These are phyloP conservation scores for Coemansia biformis DNA, from an alignment of 192 early-diverging fungal genomes.

Conservation along the genomic window DNA sequence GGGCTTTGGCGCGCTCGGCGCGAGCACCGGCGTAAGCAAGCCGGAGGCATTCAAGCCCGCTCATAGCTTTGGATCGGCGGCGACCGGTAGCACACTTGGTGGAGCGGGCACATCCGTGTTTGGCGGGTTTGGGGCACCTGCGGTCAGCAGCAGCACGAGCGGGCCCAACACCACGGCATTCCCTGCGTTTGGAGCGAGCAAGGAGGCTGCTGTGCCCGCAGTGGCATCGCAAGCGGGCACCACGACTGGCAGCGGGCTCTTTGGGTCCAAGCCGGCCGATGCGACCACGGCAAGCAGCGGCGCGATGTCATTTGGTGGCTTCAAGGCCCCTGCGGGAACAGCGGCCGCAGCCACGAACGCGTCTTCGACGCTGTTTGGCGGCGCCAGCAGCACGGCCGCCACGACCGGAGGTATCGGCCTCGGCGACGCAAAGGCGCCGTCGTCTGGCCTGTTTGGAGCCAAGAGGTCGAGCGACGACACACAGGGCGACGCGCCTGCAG, in stretches of 20 bases:
- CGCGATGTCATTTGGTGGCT: constrained; percentile 12
- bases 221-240: no score
- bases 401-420: neutral
- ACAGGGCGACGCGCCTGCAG: no score
- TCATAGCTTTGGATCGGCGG: no score
- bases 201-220: neutral
- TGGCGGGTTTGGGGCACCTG: no score
- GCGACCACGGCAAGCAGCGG: constrained; percentile 1
- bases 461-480: constrained; percentile 20
- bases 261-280: constrained; percentile 9
- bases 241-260: neutral
- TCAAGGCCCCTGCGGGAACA: constrained; percentile 4
- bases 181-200: no score
- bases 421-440: constrained; percentile 3
- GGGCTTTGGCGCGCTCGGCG: neutral
- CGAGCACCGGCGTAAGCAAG: constrained; percentile 13
- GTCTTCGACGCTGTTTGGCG: neutral
- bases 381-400: no score
- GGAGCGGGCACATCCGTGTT: no score
- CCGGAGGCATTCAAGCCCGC: constrained; percentile 12
- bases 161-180: no score
- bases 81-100: no score
- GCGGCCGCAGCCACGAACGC: constrained; percentile 2
- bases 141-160: no score
- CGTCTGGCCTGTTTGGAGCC: constrained; percentile 7